phyloP scores from a whole-genome alignment of 108 stramenopile genomes.

The Cylindrotheca fusiformis region DNA sequence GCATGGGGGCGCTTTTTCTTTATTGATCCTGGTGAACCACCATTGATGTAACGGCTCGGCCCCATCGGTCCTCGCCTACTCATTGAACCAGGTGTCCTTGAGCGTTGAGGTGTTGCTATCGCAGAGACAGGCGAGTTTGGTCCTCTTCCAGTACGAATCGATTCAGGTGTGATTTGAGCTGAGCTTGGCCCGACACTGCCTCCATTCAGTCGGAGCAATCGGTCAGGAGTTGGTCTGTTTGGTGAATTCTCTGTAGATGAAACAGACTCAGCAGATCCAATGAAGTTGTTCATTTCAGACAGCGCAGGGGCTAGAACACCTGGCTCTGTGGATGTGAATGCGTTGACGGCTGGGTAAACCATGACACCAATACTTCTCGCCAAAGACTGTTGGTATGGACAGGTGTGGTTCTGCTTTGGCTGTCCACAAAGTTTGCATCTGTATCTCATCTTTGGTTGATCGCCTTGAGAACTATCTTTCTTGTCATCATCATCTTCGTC shows the following conservation, averaged over 20 bases:
- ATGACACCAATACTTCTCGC: slow-evolving; percentile 74
- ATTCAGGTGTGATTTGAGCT: slow-evolving; percentile 55
- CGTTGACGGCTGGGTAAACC: slow-evolving; percentile 75
- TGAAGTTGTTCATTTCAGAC: slow-evolving; percentile 82
- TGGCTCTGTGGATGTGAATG: slow-evolving; percentile 70
- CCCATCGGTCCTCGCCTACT: slow-evolving; percentile 7
- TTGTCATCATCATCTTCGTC: slow-evolving; percentile 16
- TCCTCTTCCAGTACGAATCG: slow-evolving; percentile 22
- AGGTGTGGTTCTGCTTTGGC: slow-evolving; percentile 76
- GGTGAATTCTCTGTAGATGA: slow-evolving; percentile 33
- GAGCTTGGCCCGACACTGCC: slow-evolving; percentile 22
- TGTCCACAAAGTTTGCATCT: slow-evolving; percentile 80
- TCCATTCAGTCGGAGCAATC: slow-evolving; percentile 12
- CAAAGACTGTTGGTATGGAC: slow-evolving; percentile 62
- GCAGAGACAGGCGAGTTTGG: slow-evolving; percentile 5
- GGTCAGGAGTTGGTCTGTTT: slow-evolving; percentile 40
- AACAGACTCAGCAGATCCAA: slow-evolving; percentile 36
- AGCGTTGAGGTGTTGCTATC: slow-evolving; percentile 11
- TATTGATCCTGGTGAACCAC: neutral
- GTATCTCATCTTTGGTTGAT: slow-evolving; percentile 58
- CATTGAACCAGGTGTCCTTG: slow-evolving; percentile 7
- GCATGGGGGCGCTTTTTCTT: slow-evolving; percentile 23
- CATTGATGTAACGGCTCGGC: slow-evolving; percentile 15
- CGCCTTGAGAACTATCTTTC: slow-evolving; percentile 17
- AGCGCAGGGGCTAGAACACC: slow-evolving; percentile 63